Percentiles rank a stretch among this genome's conserved stretches.
These are phyloP conservation scores for Dendrothele bispora DNA, from an alignment of 768 basidiomycete genomes.

Conservation along the genomic window DNA sequence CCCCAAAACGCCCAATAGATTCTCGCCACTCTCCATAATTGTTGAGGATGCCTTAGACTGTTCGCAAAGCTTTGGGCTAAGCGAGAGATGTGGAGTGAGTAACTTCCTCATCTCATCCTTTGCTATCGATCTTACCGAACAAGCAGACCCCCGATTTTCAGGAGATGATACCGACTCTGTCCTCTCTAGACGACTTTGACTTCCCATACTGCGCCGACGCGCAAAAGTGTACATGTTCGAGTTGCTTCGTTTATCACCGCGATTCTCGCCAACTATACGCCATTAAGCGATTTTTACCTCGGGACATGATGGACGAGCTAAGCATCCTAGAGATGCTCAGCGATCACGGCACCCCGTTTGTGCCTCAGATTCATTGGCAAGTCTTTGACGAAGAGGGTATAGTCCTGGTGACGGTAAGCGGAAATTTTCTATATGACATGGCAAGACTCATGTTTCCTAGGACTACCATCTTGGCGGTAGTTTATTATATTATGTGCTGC, in stretches of 20 bases:
- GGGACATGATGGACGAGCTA: constrained; percentile 27
- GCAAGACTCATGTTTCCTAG: constrained; percentile 14
- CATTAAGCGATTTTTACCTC: constrained; percentile 21
- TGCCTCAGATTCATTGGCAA: constrained; percentile 36
- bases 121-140: neutral
- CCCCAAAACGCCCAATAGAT: constrained; percentile 30
- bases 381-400: constrained; percentile 39
- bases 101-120: constrained; percentile 14
- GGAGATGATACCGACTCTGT: constrained; percentile 3
- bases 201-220: constrained; percentile 18
- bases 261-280: constrained; percentile 32
- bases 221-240: constrained; percentile 7
- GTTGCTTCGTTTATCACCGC: constrained; percentile 23
- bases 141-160: neutral
- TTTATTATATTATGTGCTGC: constrained; percentile 29
- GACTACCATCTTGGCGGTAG: constrained; percentile 32
- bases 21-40: constrained; percentile 31
- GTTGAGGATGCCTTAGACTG: too few relatives aligned
- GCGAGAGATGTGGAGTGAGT: constrained; percentile 18
- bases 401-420: constrained; percentile 40
- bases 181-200: constrained; percentile 37
- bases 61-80: constrained; percentile 12
- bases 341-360: constrained; percentile 34
- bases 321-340: constrained; percentile 34
- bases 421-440: neutral